A percentile compares a stretch with the other conserved stretches of the same genome.
phyloP scores from a whole-genome alignment of 2,329 filamentous ascomycete species.

The Pleoardoris graminearum region DNA sequence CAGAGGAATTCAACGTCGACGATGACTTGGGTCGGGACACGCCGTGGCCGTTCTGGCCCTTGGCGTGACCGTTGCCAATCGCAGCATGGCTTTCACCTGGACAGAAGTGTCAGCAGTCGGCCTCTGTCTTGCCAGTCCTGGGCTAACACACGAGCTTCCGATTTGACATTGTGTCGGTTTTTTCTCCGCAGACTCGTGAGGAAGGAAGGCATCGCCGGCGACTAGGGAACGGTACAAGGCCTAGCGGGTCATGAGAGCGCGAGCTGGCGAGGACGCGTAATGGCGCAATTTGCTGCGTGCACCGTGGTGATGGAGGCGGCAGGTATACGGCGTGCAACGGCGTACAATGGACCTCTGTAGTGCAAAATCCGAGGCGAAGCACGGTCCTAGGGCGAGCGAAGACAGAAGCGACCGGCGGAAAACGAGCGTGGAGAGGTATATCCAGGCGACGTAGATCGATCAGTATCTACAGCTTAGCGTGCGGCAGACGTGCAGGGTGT shows the following conservation, averaged over 20 bases:
- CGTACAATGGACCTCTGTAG: neutral
- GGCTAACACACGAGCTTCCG: neutral
- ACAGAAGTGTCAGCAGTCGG: neutral
- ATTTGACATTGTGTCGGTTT: conserved; percentile 72
- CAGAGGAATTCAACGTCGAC: conserved; percentile 62
- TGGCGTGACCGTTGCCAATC: conserved; percentile 20
- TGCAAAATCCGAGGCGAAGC: neutral
- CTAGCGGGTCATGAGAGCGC: conserved; percentile 7
- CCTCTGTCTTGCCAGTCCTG: neutral
- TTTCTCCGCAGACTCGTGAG: conserved; percentile 76
- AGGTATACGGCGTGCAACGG: conserved; percentile 3
- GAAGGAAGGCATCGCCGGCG: conserved; percentile 59
- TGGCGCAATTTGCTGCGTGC: conserved; percentile 29
- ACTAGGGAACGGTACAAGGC: conserved; percentile 6
- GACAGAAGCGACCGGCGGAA: conserved; percentile 21
- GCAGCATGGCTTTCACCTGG: conserved; percentile 11
- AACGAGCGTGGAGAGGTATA: conserved; percentile 14
- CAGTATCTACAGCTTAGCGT: conserved; percentile 5
- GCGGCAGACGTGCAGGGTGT: conserved; percentile 1
- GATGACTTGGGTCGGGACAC: conserved; percentile 61
- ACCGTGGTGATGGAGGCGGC: conserved; percentile 19
- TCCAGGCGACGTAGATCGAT: conserved; percentile 8
- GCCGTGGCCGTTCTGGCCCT: conserved; percentile 29
- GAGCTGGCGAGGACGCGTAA: conserved; percentile 15
- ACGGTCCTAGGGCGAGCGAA: conserved; percentile 18